These are phyloP conservation scores for Asterella californica DNA, from an alignment of 225 moss, liverwort and hornwort species.

Conservation along the genomic window DNA sequence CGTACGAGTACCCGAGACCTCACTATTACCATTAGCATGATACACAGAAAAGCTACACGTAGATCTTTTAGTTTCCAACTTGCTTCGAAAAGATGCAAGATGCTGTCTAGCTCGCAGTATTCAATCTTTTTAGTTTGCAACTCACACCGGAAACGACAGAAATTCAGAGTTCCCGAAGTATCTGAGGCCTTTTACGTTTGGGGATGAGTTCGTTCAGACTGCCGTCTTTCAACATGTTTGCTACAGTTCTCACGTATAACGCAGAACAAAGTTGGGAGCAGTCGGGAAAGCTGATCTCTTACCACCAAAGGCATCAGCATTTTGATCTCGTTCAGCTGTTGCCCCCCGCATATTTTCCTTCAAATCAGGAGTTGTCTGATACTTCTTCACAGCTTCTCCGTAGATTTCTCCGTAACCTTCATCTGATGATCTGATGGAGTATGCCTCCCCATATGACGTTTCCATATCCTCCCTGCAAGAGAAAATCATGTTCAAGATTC, in stretches of 20 bases:
- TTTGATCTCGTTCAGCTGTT: slow-evolving; percentile 4
- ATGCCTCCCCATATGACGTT: slow-evolving; percentile 9
- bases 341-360: not conserved
- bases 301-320: slow-evolving; percentile 11
- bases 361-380: not conserved
- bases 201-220: no score
- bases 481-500: not conserved
- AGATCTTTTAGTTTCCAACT: no score
- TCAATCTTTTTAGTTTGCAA: no score
- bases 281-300: not conserved
- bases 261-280: not conserved
- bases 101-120: no score
- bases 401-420: slow-evolving; percentile 9
- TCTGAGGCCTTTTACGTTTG: no score
- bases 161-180: no score
- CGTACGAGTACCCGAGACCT: no score
- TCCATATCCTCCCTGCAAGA: slow-evolving; percentile 12
- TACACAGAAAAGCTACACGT: no score
- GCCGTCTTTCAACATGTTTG: no score
- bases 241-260: not conserved
- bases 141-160: no score
- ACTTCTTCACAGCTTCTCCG: slow-evolving; percentile 21
- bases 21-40: no score
- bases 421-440: slow-evolving; percentile 8
- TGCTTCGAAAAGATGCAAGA: no score